Conservation (phyloP, 176 grass and related monocot species). For the Triticum timopheevii region DNA sequence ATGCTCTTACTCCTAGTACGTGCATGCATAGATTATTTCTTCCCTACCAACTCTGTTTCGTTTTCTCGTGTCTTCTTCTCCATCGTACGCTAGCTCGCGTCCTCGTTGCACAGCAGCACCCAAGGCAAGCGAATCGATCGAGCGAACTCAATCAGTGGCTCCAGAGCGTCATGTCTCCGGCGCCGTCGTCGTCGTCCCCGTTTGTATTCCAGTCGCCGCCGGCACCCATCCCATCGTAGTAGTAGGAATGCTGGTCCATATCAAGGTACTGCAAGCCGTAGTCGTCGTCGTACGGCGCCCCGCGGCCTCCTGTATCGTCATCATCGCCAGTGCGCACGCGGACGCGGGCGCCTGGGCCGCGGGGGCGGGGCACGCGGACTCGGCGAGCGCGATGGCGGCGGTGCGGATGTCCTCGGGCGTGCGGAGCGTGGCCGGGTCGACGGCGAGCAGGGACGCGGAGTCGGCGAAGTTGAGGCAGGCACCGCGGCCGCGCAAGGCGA, state of each 20-base stretch:
- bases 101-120: too few relatives aligned
- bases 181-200: conserved; percentile 6
- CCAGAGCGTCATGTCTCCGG: conserved; percentile 49
- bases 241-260: conserved; percentile 36
- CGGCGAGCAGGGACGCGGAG: conserved; percentile 51
- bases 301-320: not conserved
- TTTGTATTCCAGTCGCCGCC: not conserved
- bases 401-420: conserved; percentile 59
- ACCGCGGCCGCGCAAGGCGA: conserved; percentile 51
- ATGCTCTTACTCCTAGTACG: too few relatives aligned
- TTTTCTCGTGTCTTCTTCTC: not conserved
- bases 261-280: not conserved
- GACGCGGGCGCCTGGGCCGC: not conserved
- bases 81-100: too few relatives aligned
- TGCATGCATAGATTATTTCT: too few relatives aligned
- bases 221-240: conserved; percentile 41
- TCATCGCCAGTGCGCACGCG: not conserved
- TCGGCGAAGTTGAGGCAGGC: conserved; percentile 79
- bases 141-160: conserved; percentile 11
- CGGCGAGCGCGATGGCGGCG: conserved; percentile 62
- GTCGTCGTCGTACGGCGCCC: conserved; percentile 23
- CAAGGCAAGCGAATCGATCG: too few relatives aligned
- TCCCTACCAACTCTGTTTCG: not conserved
- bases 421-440: conserved; percentile 23
- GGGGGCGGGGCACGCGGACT: conserved; percentile 29